phyloP scores from a whole-genome alignment of 2,329 filamentous ascomycete species.

The Colletotrichum echinochloae region DNA sequence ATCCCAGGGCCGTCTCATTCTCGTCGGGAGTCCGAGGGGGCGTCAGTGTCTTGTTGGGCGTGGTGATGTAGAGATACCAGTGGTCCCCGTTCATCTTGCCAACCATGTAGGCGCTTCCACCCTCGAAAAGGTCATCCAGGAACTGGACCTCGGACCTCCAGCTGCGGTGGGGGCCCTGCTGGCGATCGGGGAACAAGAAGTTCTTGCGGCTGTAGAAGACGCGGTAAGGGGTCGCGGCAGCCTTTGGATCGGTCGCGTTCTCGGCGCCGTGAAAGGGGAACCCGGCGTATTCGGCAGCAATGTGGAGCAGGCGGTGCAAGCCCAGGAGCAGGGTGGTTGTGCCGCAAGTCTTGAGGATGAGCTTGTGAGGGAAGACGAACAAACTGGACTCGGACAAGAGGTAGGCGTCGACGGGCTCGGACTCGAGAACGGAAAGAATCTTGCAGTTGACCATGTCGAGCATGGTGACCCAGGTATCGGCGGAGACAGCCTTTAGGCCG shows the following conservation, averaged over 20 bases:
- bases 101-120: conserved; percentile 98
- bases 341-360: conserved; percentile 98
- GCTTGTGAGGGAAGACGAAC: conserved; percentile 99
- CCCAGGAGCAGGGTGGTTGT: conserved; percentile 94
- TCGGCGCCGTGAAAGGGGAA: conserved; percentile 83
- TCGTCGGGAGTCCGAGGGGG: conserved; percentile 81
- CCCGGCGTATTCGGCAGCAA: conserved; percentile 88
- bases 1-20: conserved; percentile 42
- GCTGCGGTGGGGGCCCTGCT: conserved; percentile 93
- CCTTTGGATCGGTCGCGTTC: conserved; percentile 73
- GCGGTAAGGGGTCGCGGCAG: conserved; percentile 88
- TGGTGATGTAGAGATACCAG: conserved; percentile 98
- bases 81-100: conserved; percentile 99
- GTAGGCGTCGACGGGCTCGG: conserved; percentile 95
- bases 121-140: conserved; percentile 89
- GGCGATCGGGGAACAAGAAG: conserved; percentile 94
- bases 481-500: conserved; percentile 87
- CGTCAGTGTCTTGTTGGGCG: conserved; percentile 82
- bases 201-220: conserved; percentile 99
- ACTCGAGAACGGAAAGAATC: conserved; percentile 92
- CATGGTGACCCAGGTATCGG: conserved; percentile 94
- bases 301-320: conserved; percentile 90
- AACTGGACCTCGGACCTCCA: conserved; percentile 97
- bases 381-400: conserved; percentile 99
- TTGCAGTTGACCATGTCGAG: conserved; percentile 99